phyloP scores from a whole-genome alignment of 352 stramenopile genomes.

The Thalassiosira exigua region DNA sequence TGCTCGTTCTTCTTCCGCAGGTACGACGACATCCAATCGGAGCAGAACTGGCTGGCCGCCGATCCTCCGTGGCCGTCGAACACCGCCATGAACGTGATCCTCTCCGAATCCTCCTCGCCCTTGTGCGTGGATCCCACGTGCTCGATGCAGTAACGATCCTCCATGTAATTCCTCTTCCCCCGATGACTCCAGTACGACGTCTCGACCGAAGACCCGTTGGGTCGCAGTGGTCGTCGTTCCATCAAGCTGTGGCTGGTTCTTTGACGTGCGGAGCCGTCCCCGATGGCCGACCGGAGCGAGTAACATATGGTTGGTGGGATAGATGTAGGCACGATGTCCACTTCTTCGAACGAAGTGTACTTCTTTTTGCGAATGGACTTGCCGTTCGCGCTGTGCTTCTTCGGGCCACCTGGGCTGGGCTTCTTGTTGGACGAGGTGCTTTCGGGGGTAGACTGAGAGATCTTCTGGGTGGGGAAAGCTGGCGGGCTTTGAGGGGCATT shows the following conservation, averaged over 20 bases:
- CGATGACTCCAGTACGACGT: conserved; percentile 82
- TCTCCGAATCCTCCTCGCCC: conserved; percentile 61
- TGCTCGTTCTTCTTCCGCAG: conserved; percentile 75
- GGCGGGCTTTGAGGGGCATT: neutral
- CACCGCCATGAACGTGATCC: conserved; percentile 57
- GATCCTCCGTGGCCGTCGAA: conserved; percentile 84
- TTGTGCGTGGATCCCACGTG: conserved; percentile 69
- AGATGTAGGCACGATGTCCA: conserved; percentile 38
- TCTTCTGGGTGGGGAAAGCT: conserved; percentile 11
- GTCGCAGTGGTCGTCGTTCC: conserved; percentile 66
- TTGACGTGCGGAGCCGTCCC: conserved; percentile 73
- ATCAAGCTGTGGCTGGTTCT: conserved; percentile 68
- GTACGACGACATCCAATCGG: conserved; percentile 82
- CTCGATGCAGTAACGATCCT: conserved; percentile 75
- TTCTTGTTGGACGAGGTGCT: neutral
- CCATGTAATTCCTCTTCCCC: conserved; percentile 80
- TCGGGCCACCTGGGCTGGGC: neutral
- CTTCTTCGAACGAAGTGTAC: neutral
- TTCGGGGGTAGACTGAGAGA: neutral
- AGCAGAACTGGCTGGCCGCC: conserved; percentile 81
- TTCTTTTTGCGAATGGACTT: conserved; percentile 16
- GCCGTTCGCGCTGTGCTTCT: too few species aligned
- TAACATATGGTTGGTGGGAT: conserved; percentile 68
- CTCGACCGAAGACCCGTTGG: conserved; percentile 76
- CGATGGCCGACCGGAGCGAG: conserved; percentile 71